Percentiles rank a stretch among this genome's conserved stretches.
Conservation (phyloP, 2,329 filamentous ascomycete species). For the Penicillium sp. region DNA sequence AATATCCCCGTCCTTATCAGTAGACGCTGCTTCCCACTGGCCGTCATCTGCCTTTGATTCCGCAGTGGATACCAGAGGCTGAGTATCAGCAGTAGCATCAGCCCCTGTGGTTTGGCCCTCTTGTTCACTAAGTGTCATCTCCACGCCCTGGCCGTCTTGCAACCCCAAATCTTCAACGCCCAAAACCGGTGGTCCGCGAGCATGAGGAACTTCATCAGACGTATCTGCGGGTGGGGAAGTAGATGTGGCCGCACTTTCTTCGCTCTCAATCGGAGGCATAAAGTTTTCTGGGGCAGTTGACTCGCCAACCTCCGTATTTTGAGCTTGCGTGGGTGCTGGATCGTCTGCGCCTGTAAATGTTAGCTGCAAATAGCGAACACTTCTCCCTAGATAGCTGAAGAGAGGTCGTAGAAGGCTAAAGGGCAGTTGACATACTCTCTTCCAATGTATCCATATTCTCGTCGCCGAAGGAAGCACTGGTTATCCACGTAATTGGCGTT, state of each 20-base stretch:
- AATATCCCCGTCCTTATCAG: constrained; percentile 44
- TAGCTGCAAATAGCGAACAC: background rate
- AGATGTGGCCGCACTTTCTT: constrained; percentile 16
- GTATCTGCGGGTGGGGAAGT: constrained; percentile 51
- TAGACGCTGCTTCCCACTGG: too few relatives aligned
- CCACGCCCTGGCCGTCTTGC: constrained; percentile 59
- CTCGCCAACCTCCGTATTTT: constrained; percentile 6
- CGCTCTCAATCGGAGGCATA: constrained; percentile 23
- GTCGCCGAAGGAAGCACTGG: constrained; percentile 37
- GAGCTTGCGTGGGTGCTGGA: constrained; percentile 5
- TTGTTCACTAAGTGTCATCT: constrained; percentile 41
- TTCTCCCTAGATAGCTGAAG: background rate
- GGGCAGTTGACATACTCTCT: constrained; percentile 22
- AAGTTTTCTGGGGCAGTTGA: background rate
- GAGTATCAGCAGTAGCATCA: constrained; percentile 5
- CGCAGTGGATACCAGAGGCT: constrained; percentile 14
- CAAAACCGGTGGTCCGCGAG: constrained; percentile 80
- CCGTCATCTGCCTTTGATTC: constrained; percentile 16
- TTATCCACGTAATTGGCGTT: constrained; percentile 92
- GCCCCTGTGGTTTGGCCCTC: constrained; percentile 7
- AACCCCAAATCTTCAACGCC: constrained; percentile 86
- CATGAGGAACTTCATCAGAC: constrained; percentile 72
- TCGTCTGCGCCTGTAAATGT: constrained; percentile 7
- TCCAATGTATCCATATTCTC: constrained; percentile 23
- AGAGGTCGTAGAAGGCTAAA: background rate